These are phyloP conservation scores for Lactuca saligna DNA, from an alignment of 129 eudicot genomes.

Conservation along the genomic window DNA sequence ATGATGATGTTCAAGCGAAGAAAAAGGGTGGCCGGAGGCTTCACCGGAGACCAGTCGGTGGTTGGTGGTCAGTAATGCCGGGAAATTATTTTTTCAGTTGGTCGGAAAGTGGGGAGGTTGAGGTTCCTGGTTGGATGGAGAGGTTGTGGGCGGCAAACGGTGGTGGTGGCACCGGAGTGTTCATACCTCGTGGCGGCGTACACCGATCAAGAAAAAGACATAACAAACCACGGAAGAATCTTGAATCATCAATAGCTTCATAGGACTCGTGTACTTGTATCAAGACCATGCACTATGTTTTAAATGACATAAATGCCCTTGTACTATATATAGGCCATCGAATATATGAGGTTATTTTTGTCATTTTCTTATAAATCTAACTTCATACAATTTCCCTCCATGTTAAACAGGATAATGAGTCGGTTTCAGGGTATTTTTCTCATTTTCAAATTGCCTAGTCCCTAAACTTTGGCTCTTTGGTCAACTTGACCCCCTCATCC, in stretches of 20 bases:
- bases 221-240: conserved; percentile 42
- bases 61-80: conserved; percentile 14
- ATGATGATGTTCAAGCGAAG: conserved; percentile 19
- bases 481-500: conserved; percentile 6
- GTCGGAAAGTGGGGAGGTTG: conserved; percentile 36
- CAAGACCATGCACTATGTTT: background rate
- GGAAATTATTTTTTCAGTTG: conserved; percentile 48
- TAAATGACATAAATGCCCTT: conserved; percentile 19
- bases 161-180: conserved; percentile 69
- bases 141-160: conserved; percentile 53
- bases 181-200: conserved; percentile 51
- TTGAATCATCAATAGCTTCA: conserved; percentile 6
- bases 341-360: background rate
- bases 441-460: background rate
- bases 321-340: no score
- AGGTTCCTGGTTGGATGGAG: conserved; percentile 52
- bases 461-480: conserved; percentile 7
- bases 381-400: conserved; percentile 5
- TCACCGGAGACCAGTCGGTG: conserved; percentile 6
- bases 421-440: conserved; percentile 9
- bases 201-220: conserved; percentile 31
- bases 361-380: background rate
- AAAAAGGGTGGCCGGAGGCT: background rate
- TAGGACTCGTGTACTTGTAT: background rate
- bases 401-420: background rate